These are phyloP conservation scores for Cryptococcus jaspeensis DNA, from an alignment of 1,284 basidiomycete species.

Conservation along the genomic window DNA sequence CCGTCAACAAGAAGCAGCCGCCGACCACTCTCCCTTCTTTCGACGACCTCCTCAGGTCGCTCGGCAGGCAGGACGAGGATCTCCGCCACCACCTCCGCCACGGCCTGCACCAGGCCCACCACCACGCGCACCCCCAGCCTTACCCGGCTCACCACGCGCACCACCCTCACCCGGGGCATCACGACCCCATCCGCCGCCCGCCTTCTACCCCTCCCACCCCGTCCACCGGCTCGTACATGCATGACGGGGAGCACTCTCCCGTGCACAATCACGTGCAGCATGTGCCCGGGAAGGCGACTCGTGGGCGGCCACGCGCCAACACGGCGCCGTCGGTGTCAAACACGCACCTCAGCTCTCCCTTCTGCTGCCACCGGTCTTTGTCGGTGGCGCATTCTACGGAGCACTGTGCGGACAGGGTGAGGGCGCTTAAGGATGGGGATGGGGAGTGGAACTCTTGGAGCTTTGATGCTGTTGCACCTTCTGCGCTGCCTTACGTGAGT, in stretches of 20 bases:
- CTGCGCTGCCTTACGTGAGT: conserved; percentile 18
- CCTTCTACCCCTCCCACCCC: conserved; percentile 18
- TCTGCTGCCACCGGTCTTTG: conserved; percentile 1
- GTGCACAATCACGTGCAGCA: not conserved
- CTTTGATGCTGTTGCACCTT: conserved; percentile 13
- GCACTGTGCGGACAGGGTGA: conserved; percentile 12
- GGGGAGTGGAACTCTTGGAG: conserved; percentile 17
- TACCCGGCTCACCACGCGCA: conserved; percentile 1
- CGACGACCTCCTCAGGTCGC: conserved; percentile 12
- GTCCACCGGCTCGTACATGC: not conserved
- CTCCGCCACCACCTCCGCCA: conserved; percentile 1
- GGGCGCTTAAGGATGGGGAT: conserved; percentile 16
- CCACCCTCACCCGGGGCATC: not conserved
- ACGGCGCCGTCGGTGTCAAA: conserved; percentile 10
- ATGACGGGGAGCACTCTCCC: not conserved
- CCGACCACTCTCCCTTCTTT: conserved; percentile 5
- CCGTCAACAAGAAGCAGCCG: not conserved
- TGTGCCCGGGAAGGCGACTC: not conserved
- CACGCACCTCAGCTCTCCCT: conserved; percentile 14
- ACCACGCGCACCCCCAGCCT: conserved; percentile 1
- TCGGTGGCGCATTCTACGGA: conserved; percentile 2
- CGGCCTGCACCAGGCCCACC: conserved; percentile 4
- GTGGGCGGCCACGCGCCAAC: conserved; percentile 6
- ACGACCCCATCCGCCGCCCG: conserved; percentile 6
- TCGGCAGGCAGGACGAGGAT: not conserved